These are phyloP conservation scores for Solanum commersonii DNA, from an alignment of 257 asterid species.

Conservation along the genomic window DNA sequence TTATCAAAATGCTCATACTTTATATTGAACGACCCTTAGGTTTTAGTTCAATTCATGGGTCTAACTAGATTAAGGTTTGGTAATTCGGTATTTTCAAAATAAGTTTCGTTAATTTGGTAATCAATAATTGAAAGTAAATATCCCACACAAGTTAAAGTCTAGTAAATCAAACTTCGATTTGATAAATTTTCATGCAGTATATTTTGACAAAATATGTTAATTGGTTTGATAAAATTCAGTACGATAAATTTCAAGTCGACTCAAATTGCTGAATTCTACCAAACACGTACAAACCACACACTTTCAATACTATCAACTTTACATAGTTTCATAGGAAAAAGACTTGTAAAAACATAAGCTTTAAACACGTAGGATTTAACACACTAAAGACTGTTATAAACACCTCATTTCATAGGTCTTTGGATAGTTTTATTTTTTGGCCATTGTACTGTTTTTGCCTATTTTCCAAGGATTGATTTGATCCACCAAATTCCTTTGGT, in stretches of 20 bases:
- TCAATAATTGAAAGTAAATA: not conserved
- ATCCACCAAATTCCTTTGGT: slow-evolving; percentile 79
- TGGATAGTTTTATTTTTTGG: not conserved
- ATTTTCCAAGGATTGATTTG: slow-evolving; percentile 69
- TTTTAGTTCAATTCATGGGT: not conserved
- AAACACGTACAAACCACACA: not conserved
- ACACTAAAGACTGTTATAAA: not conserved
- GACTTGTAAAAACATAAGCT: not conserved
- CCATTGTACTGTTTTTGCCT: not conserved
- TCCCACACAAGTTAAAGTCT: not conserved
- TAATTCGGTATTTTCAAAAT: not conserved
- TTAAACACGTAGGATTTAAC: not conserved
- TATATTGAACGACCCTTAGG: not conserved
- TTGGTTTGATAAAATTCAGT: no score
- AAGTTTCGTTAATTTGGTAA: no score
- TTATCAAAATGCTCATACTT: not conserved
- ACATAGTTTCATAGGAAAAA: not conserved
- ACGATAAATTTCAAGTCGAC: no score
- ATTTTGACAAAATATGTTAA: not conserved
- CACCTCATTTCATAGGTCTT: not conserved
- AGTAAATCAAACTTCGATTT: not conserved
- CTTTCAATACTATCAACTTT: not conserved
- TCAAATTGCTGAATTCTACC: no score
- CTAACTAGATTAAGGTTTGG: not conserved
- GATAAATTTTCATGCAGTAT: not conserved